These are phyloP conservation scores for Plasmodium vivax DNA, from an alignment of 169 alveolate species.

Conservation along the genomic window DNA sequence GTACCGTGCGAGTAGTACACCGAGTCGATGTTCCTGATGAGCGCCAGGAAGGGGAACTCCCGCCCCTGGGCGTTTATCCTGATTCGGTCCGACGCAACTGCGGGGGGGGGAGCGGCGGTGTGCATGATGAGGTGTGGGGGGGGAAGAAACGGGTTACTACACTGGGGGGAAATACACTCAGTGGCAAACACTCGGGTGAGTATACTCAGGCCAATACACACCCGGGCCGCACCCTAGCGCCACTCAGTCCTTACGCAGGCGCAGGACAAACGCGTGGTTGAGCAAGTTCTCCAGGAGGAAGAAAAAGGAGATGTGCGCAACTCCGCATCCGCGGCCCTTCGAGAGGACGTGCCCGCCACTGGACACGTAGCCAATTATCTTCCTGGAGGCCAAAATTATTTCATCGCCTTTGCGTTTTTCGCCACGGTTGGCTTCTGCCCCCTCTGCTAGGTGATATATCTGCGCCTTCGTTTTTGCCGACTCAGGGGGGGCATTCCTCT, in stretches of 20 bases:
- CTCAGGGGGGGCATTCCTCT: neutral
- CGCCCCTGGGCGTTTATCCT: slow-evolving; percentile 19
- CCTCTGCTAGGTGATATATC: neutral
- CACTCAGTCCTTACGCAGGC: slow-evolving; percentile 14
- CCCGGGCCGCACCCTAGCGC: neutral
- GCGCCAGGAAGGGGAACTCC: slow-evolving; percentile 40
- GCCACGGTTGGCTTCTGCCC: neutral
- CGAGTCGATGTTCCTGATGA: slow-evolving; percentile 44
- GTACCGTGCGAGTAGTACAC: slow-evolving; percentile 39
- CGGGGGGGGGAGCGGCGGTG: neutral
- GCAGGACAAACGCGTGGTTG: slow-evolving; percentile 35
- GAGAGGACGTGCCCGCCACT: slow-evolving; percentile 72
- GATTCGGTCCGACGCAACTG: slow-evolving; percentile 16
- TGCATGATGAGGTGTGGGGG: neutral
- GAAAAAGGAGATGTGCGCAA: slow-evolving; percentile 57
- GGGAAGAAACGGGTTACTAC: neutral
- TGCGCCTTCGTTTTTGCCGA: neutral
- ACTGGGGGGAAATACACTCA: neutral
- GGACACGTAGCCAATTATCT: slow-evolving; percentile 70
- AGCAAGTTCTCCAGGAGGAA: slow-evolving; percentile 27
- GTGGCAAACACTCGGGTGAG: neutral
- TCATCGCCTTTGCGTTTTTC: slow-evolving; percentile 5
- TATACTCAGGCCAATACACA: neutral
- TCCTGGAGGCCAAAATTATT: slow-evolving; percentile 54
- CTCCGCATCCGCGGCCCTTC: slow-evolving; percentile 68